These are phyloP conservation scores for Phyllosticta capitalensis DNA, from an alignment of 2,329 filamentous ascomycete species.

Conservation along the genomic window DNA sequence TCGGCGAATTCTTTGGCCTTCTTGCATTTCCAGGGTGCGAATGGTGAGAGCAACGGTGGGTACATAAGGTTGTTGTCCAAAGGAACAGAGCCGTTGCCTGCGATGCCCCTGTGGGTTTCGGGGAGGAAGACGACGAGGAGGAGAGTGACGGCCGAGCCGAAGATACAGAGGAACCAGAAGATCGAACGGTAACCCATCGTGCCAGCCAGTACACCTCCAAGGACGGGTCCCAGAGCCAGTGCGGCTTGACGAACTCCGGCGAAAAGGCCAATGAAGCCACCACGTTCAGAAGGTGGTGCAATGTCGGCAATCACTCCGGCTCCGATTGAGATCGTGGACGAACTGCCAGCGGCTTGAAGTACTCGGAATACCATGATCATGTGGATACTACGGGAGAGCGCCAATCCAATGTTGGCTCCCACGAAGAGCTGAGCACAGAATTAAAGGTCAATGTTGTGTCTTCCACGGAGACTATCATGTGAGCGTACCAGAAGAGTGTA, in stretches of 20 bases:
- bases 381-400: slow-evolving; percentile 1
- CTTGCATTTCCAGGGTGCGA: background rate
- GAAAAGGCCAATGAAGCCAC: slow-evolving; percentile 5
- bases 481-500: background rate
- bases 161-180: slow-evolving; percentile 46
- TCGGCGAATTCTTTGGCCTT: background rate
- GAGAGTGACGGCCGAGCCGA: slow-evolving; percentile 29
- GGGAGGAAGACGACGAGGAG: slow-evolving; percentile 26
- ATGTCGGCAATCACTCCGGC: slow-evolving; percentile 4
- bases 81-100: slow-evolving; percentile 13
- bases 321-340: slow-evolving; percentile 36
- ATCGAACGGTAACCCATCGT: slow-evolving; percentile 42
- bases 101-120: slow-evolving; percentile 27
- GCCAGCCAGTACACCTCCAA: slow-evolving; percentile 41
- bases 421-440: background rate
- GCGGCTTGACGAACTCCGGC: slow-evolving; percentile 5
- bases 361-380: slow-evolving; percentile 7
- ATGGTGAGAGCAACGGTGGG: background rate
- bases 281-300: slow-evolving; percentile 3
- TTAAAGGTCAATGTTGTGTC: background rate
- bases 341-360: slow-evolving; percentile 33
- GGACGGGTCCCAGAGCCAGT: slow-evolving; percentile 38
- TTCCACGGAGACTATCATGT: no score
- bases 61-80: background rate
- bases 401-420: slow-evolving; percentile 4